Percentiles rank a stretch among this genome's conserved stretches.
Conservation (phyloP, 2,329 filamentous ascomycete genomes). For the Zelopaecilomyces penicillatus region DNA sequence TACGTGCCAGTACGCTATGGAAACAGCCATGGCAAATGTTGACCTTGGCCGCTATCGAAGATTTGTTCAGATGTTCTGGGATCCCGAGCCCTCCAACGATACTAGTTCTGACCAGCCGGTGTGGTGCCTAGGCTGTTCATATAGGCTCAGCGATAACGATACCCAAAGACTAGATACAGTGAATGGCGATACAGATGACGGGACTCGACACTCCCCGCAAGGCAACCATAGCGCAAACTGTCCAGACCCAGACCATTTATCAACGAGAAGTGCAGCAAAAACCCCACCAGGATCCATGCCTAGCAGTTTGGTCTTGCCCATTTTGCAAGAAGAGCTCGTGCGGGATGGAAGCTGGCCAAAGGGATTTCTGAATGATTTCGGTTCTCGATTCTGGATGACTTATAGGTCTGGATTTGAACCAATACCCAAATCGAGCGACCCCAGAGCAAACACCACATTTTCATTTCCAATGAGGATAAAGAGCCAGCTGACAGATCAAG, state of each 20-base stretch:
- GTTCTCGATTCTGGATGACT: slow-evolving; percentile 91
- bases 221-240: background rate
- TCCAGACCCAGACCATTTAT: slow-evolving; percentile 5
- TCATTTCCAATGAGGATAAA: slow-evolving; percentile 80
- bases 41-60: slow-evolving; percentile 71
- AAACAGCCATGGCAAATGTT: slow-evolving; percentile 42
- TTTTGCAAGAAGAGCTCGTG: slow-evolving; percentile 37
- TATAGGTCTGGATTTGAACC: slow-evolving; percentile 80
- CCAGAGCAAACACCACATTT: slow-evolving; percentile 61
- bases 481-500: slow-evolving; percentile 67
- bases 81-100: slow-evolving; percentile 80
- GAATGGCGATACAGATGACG: slow-evolving; percentile 12
- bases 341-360: slow-evolving; percentile 65
- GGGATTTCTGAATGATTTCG: slow-evolving; percentile 83
- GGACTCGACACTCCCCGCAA: slow-evolving; percentile 9
- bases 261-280: slow-evolving; percentile 26
- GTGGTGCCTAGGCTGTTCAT: slow-evolving; percentile 66
- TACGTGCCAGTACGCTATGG: slow-evolving; percentile 16
- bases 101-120: slow-evolving; percentile 57
- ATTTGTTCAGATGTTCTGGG: slow-evolving; percentile 87
- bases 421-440: slow-evolving; percentile 72
- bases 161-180: slow-evolving; percentile 13
- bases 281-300: slow-evolving; percentile 41
- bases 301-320: slow-evolving; percentile 44
- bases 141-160: slow-evolving; percentile 30